Evolutionary conservation across 176 grass and related monocot genomes (phyloP).

Genomic region (Poa pratensis): DNA sequence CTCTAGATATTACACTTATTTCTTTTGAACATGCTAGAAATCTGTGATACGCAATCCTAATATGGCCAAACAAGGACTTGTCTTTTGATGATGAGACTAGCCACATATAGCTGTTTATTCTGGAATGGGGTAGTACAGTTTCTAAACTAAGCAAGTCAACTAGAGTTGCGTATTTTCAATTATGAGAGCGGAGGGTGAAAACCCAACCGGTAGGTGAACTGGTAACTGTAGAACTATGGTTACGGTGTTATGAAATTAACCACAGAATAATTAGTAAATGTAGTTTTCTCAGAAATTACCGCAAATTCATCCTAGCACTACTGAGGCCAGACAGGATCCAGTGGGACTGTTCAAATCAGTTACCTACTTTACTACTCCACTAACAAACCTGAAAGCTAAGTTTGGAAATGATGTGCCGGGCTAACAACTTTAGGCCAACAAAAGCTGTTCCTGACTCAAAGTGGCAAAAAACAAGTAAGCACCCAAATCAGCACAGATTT

Average conservation of each 20-base stretch:
- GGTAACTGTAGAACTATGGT: not conserved
- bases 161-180: not conserved
- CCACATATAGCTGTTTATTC: not conserved
- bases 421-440: slow-evolving; percentile 29
- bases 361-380: not conserved
- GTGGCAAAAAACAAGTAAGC: not conserved
- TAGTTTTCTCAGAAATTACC: not conserved
- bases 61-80: slow-evolving; percentile 21
- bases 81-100: not conserved
- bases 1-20: not conserved
- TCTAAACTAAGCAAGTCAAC: not conserved
- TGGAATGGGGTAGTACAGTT: not conserved
- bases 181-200: not conserved
- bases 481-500: not conserved
- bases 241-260: not conserved
- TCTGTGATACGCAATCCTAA: not conserved
- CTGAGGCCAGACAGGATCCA: not conserved
- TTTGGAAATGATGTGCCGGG: slow-evolving; percentile 18
- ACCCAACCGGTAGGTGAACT: not conserved
- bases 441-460: not conserved
- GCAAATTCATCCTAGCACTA: not conserved
- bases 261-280: not conserved
- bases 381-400: slow-evolving; percentile 23
- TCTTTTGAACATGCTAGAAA: not conserved
- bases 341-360: not conserved